Evolutionary conservation across 768 basidiomycete genomes (phyloP).

Genomic region (Mrakia hoshinonis): DNA sequence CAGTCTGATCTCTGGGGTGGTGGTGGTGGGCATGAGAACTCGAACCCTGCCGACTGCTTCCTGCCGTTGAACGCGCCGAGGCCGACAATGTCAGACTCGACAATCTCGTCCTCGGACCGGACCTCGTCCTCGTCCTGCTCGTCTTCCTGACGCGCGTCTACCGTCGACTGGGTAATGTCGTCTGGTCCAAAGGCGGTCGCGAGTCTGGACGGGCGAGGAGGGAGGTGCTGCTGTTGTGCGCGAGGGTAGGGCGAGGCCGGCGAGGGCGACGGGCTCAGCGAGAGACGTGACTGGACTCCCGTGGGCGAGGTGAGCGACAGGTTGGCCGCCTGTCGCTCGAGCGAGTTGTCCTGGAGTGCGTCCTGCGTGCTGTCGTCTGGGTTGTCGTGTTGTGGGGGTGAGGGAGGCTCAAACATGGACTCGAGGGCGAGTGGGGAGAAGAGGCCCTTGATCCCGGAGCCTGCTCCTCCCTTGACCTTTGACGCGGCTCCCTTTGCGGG

Average conservation of each 20-base stretch:
- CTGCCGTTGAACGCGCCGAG: slow-evolving; percentile 44
- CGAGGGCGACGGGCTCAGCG: slow-evolving; percentile 20
- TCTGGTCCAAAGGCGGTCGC: slow-evolving; percentile 22
- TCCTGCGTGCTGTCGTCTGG: slow-evolving; percentile 28
- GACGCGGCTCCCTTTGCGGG: background rate
- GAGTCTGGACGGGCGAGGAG: slow-evolving; percentile 18
- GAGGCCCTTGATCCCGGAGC: slow-evolving; percentile 42
- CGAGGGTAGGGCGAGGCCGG: slow-evolving; percentile 21
- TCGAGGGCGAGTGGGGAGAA: slow-evolving; percentile 82
- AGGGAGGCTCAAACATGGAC: slow-evolving; percentile 88
- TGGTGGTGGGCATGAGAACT: slow-evolving; percentile 62
- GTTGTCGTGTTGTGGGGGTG: slow-evolving; percentile 46
- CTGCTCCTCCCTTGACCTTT: background rate
- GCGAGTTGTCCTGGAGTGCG: slow-evolving; percentile 34
- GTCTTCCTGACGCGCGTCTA: slow-evolving; percentile 22
- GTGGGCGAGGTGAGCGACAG: slow-evolving; percentile 16
- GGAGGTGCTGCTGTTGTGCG: slow-evolving; percentile 15
- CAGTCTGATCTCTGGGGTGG: slow-evolving; percentile 26
- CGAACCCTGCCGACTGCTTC: slow-evolving; percentile 49
- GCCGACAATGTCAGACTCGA: slow-evolving; percentile 50
- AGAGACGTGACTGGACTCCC: background rate
- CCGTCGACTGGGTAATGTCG: slow-evolving; percentile 26
- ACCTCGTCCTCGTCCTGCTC: slow-evolving; percentile 11
- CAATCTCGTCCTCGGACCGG: slow-evolving; percentile 44
- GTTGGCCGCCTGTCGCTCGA: slow-evolving; percentile 35